Evolutionary conservation across 345 rosid genomes (phyloP).

Genomic region (Lepidium didymum): DNA sequence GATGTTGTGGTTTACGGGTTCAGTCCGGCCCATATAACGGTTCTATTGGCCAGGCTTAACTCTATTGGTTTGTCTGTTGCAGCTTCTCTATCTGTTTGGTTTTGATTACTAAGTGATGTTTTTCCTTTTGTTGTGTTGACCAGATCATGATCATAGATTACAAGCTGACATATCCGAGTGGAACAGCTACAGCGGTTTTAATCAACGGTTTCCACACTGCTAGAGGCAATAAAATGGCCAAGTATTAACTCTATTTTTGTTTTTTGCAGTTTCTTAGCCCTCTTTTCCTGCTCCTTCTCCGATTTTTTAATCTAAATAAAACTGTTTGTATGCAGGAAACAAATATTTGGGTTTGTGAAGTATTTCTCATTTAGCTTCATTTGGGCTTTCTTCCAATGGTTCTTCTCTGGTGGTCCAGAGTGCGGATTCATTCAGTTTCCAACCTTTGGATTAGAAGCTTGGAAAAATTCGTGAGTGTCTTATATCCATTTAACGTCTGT

Average conservation of each 20-base stretch:
- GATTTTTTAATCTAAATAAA: background rate
- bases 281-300: background rate
- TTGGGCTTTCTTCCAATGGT: constrained; percentile 92
- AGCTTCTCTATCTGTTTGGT: background rate
- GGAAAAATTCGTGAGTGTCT: constrained; percentile 52
- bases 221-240: constrained; percentile 61
- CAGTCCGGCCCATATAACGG: background rate
- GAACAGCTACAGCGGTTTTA: constrained; percentile 87
- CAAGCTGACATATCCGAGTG: constrained; percentile 73
- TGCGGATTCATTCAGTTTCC: constrained; percentile 79
- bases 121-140: background rate
- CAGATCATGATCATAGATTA: constrained; percentile 92
- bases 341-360: constrained; percentile 58
- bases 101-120: background rate
- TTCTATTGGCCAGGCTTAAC: background rate
- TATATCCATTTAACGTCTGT: background rate
- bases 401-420: constrained; percentile 38
- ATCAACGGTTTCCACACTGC: constrained; percentile 84
- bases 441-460: constrained; percentile 67
- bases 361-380: constrained; percentile 65
- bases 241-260: constrained; percentile 34
- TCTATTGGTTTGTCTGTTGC: background rate
- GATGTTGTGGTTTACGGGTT: background rate
- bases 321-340: constrained; percentile 47
- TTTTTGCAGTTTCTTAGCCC: background rate